phyloP scores from a whole-genome alignment of 2,329 filamentous ascomycete species.

The Aspergillus felis region DNA sequence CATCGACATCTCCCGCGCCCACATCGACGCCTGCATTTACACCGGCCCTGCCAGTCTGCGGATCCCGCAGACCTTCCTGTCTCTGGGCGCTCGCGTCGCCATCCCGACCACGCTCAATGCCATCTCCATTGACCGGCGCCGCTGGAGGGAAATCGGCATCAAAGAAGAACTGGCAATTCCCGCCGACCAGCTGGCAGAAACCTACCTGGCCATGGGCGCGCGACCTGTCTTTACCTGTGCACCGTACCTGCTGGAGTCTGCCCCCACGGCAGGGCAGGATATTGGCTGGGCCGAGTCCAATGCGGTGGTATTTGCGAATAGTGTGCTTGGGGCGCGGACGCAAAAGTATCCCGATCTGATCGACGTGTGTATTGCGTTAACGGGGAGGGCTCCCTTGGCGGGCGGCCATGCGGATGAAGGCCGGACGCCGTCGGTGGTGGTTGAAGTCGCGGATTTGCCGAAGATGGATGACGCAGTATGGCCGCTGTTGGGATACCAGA shows the following conservation, averaged over 20 bases:
- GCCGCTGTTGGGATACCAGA: conserved; percentile 38
- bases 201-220: conserved; percentile 42
- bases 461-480: conserved; percentile 35
- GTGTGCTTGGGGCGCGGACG: conserved; percentile 43
- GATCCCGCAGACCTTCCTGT: conserved; percentile 35
- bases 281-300: conserved; percentile 47
- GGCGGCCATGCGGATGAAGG: neutral
- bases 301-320: conserved; percentile 46
- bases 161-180: conserved; percentile 26
- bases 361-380: conserved; percentile 43
- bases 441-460: neutral
- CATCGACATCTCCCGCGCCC: conserved; percentile 39
- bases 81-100: conserved; percentile 32
- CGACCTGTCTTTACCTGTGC: conserved; percentile 43
- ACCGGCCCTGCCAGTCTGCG: conserved; percentile 37
- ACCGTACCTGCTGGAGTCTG: conserved; percentile 39
- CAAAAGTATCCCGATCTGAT: conserved; percentile 47
- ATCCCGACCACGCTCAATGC: conserved; percentile 43
- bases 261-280: conserved; percentile 36
- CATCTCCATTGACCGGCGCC: conserved; percentile 41
- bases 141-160: conserved; percentile 39
- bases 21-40: conserved; percentile 45
- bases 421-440: conserved; percentile 23
- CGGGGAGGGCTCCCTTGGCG: conserved; percentile 22
- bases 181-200: conserved; percentile 33